A percentile compares a stretch with the other conserved stretches of the same genome.
Conservation (phyloP, 2,329 filamentous ascomycete genomes). For the Penicillium sclerotigenum region DNA sequence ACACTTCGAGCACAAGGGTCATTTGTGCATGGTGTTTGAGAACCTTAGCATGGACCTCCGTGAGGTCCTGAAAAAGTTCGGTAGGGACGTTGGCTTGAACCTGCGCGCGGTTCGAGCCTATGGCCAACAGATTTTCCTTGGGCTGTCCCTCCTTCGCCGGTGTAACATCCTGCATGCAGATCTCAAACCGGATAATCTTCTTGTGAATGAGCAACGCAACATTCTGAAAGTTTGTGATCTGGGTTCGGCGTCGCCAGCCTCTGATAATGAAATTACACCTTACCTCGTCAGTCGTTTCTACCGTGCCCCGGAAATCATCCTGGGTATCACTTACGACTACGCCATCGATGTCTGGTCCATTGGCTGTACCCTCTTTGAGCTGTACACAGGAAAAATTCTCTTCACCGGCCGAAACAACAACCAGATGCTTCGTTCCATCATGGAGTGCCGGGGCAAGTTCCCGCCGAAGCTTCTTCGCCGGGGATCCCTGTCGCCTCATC, state of each 20-base stretch:
- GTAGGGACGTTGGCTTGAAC: conserved; percentile 89
- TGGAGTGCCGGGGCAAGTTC: conserved; percentile 92
- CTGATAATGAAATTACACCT: conserved; percentile 87
- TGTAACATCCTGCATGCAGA: conserved; percentile 94
- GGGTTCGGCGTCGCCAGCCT: conserved; percentile 88
- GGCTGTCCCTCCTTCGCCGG: conserved; percentile 80
- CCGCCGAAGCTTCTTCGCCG: conserved; percentile 84
- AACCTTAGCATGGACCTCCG: conserved; percentile 88
- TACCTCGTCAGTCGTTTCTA: conserved; percentile 98
- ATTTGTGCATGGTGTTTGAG: conserved; percentile 96
- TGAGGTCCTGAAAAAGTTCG: conserved; percentile 93
- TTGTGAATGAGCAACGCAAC: conserved; percentile 81
- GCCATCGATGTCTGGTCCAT: conserved; percentile 97
- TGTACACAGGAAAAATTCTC: conserved; percentile 96
- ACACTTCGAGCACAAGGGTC: conserved; percentile 88
- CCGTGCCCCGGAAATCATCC: conserved; percentile 91
- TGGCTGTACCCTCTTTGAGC: conserved; percentile 92
- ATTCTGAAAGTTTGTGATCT: conserved; percentile 93
- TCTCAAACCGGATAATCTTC: conserved; percentile 94
- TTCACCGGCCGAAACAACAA: conserved; percentile 97
- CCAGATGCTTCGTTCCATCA: conserved; percentile 94
- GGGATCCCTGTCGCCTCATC: conserved; percentile 69
- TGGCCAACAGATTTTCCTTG: conserved; percentile 90
- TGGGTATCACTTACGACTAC: conserved; percentile 94
- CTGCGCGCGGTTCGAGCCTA: conserved; percentile 82